phyloP scores from a whole-genome alignment of 1,284 basidiomycete genomes.

The Leccinum huronense region DNA sequence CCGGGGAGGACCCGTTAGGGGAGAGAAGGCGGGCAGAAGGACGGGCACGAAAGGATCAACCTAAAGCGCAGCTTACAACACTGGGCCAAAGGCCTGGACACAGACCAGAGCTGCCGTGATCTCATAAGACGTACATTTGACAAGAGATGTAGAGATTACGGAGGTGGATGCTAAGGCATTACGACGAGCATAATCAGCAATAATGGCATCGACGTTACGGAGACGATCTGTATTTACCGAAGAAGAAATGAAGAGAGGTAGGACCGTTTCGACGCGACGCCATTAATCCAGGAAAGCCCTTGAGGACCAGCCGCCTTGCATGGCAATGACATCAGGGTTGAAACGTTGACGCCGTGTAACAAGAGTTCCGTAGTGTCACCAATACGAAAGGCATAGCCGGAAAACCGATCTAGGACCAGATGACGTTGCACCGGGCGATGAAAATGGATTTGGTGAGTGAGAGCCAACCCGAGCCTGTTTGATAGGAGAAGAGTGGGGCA shows the following conservation, averaged over 20 bases:
- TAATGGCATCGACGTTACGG: background rate
- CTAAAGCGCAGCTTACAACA: background rate
- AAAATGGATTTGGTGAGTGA: background rate
- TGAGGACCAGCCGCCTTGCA: conserved; percentile 1
- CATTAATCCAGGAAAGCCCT: conserved; percentile 12
- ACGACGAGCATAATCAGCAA: background rate
- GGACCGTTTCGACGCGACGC: background rate
- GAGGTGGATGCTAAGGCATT: background rate
- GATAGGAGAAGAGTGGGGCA: background rate
- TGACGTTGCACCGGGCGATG: background rate
- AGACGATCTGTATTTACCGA: background rate
- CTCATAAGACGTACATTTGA: background rate
- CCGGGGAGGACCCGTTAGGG: no score
- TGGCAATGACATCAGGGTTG: conserved; percentile 5
- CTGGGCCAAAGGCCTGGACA: background rate
- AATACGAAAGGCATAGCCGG: background rate
- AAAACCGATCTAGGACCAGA: background rate
- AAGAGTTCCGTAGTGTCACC: background rate
- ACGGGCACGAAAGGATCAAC: no score
- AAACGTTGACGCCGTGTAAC: conserved; percentile 1
- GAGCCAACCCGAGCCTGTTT: background rate
- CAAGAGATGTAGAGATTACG: background rate
- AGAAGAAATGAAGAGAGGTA: background rate
- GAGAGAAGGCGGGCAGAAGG: no score
- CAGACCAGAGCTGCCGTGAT: background rate